Conservation (phyloP, 768 basidiomycete species). For the Termitomyces sp. region DNA sequence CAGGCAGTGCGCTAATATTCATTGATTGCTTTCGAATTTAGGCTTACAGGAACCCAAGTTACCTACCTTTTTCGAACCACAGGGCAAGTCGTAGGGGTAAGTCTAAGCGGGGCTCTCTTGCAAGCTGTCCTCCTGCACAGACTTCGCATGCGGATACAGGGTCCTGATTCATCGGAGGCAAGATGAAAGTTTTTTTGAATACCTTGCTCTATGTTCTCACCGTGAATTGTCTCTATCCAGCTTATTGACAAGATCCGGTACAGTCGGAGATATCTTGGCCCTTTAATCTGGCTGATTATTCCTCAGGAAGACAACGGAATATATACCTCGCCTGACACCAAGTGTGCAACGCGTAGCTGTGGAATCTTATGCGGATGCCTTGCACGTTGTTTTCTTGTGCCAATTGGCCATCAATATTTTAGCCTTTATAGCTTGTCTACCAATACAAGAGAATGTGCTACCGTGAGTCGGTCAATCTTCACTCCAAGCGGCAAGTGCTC, state of each 20-base stretch:
- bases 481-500: neutral
- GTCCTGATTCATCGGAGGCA: conserved; percentile 68
- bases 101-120: conserved; percentile 76
- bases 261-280: conserved; percentile 7
- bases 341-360: conserved; percentile 54
- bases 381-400: conserved; percentile 79
- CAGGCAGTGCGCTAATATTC: conserved; percentile 67
- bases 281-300: neutral
- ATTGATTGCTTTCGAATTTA: conserved; percentile 6
- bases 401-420: conserved; percentile 65
- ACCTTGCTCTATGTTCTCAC: conserved; percentile 9
- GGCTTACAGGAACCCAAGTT: conserved; percentile 37
- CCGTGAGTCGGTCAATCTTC: conserved; percentile 34
- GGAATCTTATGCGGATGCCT: conserved; percentile 72
- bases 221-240: conserved; percentile 27
- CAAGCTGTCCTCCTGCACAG: conserved; percentile 73
- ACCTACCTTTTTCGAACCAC: conserved; percentile 92
- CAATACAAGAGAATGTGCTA: conserved; percentile 69
- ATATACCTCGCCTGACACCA: conserved; percentile 63
- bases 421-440: conserved; percentile 61
- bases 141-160: conserved; percentile 69
- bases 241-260: conserved; percentile 70
- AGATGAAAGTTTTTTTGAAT: conserved; percentile 21
- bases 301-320: conserved; percentile 60
- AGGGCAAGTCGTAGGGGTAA: conserved; percentile 94